A percentile compares a stretch with the other conserved stretches of the same genome.
phyloP scores from a whole-genome alignment of 495 filamentous ascomycete genomes.

The Podospora tetraspora region DNA sequence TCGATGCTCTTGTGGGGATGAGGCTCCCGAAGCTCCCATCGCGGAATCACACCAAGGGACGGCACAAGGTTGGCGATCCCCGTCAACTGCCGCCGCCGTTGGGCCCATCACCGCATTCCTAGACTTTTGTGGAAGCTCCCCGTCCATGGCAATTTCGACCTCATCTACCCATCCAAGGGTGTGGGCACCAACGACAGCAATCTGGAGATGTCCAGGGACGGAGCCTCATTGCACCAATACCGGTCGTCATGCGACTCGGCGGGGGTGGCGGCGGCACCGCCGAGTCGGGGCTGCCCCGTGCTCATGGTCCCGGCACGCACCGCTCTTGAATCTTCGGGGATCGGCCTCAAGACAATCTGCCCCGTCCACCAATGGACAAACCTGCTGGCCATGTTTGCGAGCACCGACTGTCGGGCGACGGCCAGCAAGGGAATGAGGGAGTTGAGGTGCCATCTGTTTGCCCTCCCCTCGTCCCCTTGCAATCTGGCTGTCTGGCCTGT shows the following conservation, averaged over 20 bases:
- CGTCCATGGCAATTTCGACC: background rate
- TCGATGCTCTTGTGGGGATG: background rate
- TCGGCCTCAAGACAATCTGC: background rate
- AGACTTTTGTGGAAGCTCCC: background rate
- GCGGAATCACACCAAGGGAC: background rate
- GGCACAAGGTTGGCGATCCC: background rate
- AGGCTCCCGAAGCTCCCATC: background rate
- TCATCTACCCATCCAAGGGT: background rate
- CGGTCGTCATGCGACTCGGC: background rate
- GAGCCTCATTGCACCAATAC: background rate
- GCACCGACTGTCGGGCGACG: background rate
- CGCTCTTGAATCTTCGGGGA: background rate
- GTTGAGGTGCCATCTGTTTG: background rate
- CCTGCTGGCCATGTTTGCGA: background rate
- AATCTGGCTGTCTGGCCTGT: background rate
- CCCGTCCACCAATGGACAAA: background rate
- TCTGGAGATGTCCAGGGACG: background rate
- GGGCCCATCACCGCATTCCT: background rate
- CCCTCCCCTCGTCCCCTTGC: background rate
- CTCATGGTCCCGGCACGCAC: background rate
- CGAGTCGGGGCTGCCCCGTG: background rate
- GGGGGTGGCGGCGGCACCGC: background rate
- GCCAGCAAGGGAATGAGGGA: background rate
- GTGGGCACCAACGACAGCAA: background rate
- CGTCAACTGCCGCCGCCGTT: background rate